Conservation (phyloP, 768 basidiomycete species). For the Serendipita indica region DNA sequence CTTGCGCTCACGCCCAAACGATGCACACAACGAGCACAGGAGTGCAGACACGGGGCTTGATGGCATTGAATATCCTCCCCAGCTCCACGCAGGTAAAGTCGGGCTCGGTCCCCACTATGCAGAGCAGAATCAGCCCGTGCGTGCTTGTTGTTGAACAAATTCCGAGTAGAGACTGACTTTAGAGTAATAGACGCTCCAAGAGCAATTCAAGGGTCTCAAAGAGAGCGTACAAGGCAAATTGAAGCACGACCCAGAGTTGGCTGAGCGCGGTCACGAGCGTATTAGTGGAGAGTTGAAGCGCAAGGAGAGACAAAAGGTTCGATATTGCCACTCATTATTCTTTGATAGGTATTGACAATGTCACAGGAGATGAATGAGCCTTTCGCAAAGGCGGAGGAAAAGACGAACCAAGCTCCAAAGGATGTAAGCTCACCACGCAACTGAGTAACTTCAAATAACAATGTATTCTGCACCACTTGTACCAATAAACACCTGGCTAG, state of each 20-base stretch:
- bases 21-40: conserved; percentile 1
- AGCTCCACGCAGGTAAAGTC: conserved; percentile 30
- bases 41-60: background rate
- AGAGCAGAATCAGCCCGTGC: conserved; percentile 11
- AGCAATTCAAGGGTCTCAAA: conserved; percentile 26
- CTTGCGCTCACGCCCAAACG: conserved; percentile 1
- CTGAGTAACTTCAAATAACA: too few relatives aligned
- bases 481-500: too few relatives aligned
- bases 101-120: conserved; percentile 23
- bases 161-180: conserved; percentile 22
- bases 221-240: conserved; percentile 30
- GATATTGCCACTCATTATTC: background rate
- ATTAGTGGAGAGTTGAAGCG: conserved; percentile 29
- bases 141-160: conserved; percentile 15
- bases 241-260: conserved; percentile 24
- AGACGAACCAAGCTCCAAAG: background rate
- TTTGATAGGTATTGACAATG: background rate
- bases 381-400: background rate
- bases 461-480: too few relatives aligned
- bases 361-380: background rate
- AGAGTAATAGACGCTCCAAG: conserved; percentile 20
- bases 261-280: conserved; percentile 26
- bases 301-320: conserved; percentile 23
- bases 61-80: conserved; percentile 23
- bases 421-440: too few relatives aligned